These are phyloP conservation scores for Coemansia sp. DNA, from an alignment of 192 early-diverging fungal species.

Conservation along the genomic window DNA sequence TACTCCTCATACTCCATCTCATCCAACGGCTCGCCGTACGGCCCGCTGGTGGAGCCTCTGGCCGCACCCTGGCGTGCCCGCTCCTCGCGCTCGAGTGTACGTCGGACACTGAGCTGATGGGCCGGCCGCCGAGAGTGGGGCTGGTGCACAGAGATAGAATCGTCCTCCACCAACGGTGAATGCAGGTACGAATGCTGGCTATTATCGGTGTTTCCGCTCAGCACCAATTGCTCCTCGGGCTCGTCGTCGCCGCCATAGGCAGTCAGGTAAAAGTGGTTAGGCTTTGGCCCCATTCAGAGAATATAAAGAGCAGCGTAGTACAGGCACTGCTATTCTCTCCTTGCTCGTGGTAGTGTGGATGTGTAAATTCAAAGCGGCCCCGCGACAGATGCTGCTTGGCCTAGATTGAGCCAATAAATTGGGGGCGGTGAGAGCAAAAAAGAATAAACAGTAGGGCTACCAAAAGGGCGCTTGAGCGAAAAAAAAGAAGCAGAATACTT, in stretches of 20 bases:
- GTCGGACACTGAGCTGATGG: conserved; percentile 41
- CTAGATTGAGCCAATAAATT: neutral
- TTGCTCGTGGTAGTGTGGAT: neutral
- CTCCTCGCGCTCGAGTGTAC: conserved; percentile 36
- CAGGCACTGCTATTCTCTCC: neutral
- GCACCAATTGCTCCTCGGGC: conserved; percentile 29
- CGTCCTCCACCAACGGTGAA: conserved; percentile 48
- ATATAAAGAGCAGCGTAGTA: neutral
- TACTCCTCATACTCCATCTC: conserved; percentile 31
- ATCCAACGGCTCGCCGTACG: conserved; percentile 30
- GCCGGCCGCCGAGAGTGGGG: conserved; percentile 35
- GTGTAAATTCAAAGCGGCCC: neutral
- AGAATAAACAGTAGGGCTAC: neutral
- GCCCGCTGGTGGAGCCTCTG: neutral
- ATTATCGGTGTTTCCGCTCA: conserved; percentile 17
- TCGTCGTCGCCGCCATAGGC: conserved; percentile 45
- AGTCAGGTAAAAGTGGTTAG: conserved; percentile 33
- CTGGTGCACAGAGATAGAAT: conserved; percentile 35
- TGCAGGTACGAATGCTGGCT: conserved; percentile 40
- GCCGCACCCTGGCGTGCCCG: conserved; percentile 30
- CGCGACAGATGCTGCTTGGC: neutral
- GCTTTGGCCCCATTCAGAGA: conserved; percentile 20
- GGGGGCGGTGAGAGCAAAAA: neutral
- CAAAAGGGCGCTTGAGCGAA: no score
- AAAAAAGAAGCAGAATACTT: neutral